phyloP scores from a whole-genome alignment of 768 basidiomycete genomes.

The Crassisporium funariophilum region DNA sequence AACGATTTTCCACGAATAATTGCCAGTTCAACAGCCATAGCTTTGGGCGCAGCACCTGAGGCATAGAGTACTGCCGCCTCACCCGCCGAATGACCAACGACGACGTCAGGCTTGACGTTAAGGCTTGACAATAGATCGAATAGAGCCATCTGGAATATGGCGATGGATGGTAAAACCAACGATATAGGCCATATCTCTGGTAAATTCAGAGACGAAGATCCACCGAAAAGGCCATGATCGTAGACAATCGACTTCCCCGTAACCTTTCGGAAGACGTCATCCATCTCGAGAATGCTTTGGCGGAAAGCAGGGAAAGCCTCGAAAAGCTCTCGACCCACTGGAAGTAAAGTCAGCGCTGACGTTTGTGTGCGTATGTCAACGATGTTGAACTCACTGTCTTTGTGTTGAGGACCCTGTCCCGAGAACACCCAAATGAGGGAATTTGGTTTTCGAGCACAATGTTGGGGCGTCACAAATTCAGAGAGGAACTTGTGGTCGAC shows the following conservation, averaged over 20 bases:
- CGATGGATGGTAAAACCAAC: slow-evolving; percentile 41
- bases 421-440: slow-evolving; percentile 35
- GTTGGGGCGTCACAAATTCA: slow-evolving; percentile 28
- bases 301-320: slow-evolving; percentile 37
- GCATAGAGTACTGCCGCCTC: slow-evolving; percentile 47
- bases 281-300: slow-evolving; percentile 37
- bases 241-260: slow-evolving; percentile 39
- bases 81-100: slow-evolving; percentile 52
- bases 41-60: slow-evolving; percentile 41
- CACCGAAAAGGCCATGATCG: slow-evolving; percentile 38
- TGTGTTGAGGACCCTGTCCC: slow-evolving; percentile 28
- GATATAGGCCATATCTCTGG: slow-evolving; percentile 35
- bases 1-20: slow-evolving; percentile 44
- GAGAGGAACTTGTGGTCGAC: slow-evolving; percentile 29
- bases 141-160: slow-evolving; percentile 49
- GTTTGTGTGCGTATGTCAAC: neutral
- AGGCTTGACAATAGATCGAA: slow-evolving; percentile 40
- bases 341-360: neutral
- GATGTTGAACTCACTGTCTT: slow-evolving; percentile 26
- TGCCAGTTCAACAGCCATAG: slow-evolving; percentile 44
- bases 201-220: slow-evolving; percentile 10
- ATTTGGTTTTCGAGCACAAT: slow-evolving; percentile 25
- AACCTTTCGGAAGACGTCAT: slow-evolving; percentile 29
- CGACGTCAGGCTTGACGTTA: slow-evolving; percentile 37
- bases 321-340: slow-evolving; percentile 34